Percentiles rank a stretch among this genome's conserved stretches.
These are phyloP conservation scores for Aureobasidium sp. DNA, from an alignment of 2,329 filamentous ascomycete species.

Conservation along the genomic window DNA sequence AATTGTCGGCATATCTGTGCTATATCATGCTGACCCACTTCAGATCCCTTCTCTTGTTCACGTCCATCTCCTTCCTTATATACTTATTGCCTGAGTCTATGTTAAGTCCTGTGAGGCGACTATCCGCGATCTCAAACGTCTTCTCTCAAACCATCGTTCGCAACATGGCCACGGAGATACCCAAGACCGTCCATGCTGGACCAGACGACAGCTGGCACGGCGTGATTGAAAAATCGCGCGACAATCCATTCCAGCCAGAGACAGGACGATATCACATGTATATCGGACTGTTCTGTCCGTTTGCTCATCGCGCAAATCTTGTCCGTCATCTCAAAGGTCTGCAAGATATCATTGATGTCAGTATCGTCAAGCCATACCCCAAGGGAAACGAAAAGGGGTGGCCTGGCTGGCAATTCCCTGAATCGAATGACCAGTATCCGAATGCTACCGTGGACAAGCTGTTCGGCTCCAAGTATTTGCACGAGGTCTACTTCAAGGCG, in stretches of 20 bases:
- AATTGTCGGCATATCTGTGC: not conserved
- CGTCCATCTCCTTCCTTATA: not conserved
- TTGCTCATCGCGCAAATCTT: conserved; percentile 55
- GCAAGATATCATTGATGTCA: conserved; percentile 47
- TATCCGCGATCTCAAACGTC: not conserved
- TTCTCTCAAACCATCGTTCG: not conserved
- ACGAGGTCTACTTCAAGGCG: conserved; percentile 56
- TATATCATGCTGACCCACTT: not conserved
- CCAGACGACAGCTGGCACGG: conserved; percentile 47
- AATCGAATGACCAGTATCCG: conserved; percentile 47
- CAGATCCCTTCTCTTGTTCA: not conserved
- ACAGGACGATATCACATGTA: conserved; percentile 50
- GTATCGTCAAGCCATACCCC: conserved; percentile 58
- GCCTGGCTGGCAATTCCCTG: conserved; percentile 57
- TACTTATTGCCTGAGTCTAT: not conserved
- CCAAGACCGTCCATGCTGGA: conserved; percentile 26
- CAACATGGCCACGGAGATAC: conserved; percentile 15
- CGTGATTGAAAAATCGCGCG: conserved; percentile 34
- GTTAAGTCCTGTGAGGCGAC: not conserved
- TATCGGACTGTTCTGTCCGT: conserved; percentile 58
- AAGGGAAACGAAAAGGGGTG: conserved; percentile 58
- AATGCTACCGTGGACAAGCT: conserved; percentile 55
- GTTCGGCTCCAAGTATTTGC: conserved; percentile 51
- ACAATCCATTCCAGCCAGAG: conserved; percentile 44
- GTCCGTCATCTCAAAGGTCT: conserved; percentile 53